These are phyloP conservation scores for Aspergillus piperis DNA, from an alignment of 2,329 filamentous ascomycete genomes.

Conservation along the genomic window DNA sequence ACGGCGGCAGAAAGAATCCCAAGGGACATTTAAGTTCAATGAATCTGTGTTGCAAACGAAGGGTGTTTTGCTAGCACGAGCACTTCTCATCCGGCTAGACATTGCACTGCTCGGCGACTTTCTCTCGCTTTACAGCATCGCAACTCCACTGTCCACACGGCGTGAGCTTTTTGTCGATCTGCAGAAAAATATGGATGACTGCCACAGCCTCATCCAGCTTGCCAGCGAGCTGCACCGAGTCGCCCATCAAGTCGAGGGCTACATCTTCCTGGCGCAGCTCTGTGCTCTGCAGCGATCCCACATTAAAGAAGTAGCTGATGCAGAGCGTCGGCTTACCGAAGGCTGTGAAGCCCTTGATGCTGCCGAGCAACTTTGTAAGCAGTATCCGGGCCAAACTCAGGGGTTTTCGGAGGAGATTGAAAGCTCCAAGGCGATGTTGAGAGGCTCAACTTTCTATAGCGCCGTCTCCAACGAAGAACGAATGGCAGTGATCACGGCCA, in stretches of 20 bases:
- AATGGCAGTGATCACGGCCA: constrained; percentile 53
- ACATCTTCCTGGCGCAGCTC: constrained; percentile 54
- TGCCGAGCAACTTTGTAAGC: constrained; percentile 47
- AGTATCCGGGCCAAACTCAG: constrained; percentile 30
- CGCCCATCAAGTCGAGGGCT: constrained; percentile 49
- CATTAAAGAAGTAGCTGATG: background rate
- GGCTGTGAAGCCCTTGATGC: constrained; percentile 60
- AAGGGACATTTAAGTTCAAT: constrained; percentile 29
- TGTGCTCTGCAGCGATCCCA: constrained; percentile 44
- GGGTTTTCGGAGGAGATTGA: constrained; percentile 51
- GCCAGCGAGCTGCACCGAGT: constrained; percentile 28
- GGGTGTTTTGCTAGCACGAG: constrained; percentile 44
- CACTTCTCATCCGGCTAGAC: constrained; percentile 54
- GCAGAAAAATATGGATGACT: constrained; percentile 40
- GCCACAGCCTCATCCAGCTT: constrained; percentile 40
- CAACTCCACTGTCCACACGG: background rate
- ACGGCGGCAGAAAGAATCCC: constrained; percentile 29
- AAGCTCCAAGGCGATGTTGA: constrained; percentile 50
- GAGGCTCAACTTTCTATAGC: constrained; percentile 51
- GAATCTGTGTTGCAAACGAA: constrained; percentile 39
- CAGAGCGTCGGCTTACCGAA: constrained; percentile 14
- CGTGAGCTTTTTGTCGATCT: constrained; percentile 8
- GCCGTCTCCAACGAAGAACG: constrained; percentile 55
- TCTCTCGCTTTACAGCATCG: constrained; percentile 25
- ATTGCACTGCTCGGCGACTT: constrained; percentile 50